A percentile compares a stretch with the other conserved stretches of the same genome.
Conservation (phyloP, 139 green algal species). For the Chlorella sorokiniana region DNA sequence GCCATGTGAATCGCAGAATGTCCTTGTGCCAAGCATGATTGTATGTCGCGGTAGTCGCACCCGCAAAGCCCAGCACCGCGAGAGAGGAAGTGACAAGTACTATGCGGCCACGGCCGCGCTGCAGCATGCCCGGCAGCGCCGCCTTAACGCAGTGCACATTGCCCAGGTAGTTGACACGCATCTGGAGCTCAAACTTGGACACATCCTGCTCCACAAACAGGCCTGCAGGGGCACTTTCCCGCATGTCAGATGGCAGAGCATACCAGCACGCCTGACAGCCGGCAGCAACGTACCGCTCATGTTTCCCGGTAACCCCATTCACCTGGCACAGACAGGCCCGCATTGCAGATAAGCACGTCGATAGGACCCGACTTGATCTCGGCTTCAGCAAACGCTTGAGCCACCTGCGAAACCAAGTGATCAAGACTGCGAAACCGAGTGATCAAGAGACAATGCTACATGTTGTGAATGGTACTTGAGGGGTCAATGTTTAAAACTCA, state of each 20-base stretch:
- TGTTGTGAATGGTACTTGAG: too few species aligned
- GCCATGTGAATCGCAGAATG: background rate
- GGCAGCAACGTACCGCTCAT: too few species aligned
- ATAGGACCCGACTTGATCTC: slow-evolving; percentile 50
- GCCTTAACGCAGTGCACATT: slow-evolving; percentile 62
- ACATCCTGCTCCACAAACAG: slow-evolving; percentile 71
- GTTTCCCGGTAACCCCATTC: too few species aligned
- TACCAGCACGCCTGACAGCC: too few species aligned
- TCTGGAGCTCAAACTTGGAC: slow-evolving; percentile 48
- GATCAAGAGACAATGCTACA: background rate
- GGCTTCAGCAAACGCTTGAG: background rate
- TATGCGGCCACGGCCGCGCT: slow-evolving; percentile 66
- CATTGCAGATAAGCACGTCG: slow-evolving; percentile 74
- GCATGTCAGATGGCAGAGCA: background rate
- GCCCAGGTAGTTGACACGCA: slow-evolving; percentile 88
- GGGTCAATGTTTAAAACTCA: too few species aligned
- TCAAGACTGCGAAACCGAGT: too few species aligned
- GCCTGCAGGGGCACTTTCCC: slow-evolving; percentile 38
- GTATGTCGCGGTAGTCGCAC: background rate
- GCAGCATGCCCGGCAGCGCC: slow-evolving; percentile 72
- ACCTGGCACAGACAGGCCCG: slow-evolving; percentile 64
- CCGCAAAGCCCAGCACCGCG: slow-evolving; percentile 54
- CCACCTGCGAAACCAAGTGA: slow-evolving; percentile 11
- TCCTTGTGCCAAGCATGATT: background rate
- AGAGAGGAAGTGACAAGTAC: slow-evolving; percentile 66